These are phyloP conservation scores for Magnusiomyces sp. DNA, from an alignment of 1,139 yeast genomes.

Conservation along the genomic window DNA sequence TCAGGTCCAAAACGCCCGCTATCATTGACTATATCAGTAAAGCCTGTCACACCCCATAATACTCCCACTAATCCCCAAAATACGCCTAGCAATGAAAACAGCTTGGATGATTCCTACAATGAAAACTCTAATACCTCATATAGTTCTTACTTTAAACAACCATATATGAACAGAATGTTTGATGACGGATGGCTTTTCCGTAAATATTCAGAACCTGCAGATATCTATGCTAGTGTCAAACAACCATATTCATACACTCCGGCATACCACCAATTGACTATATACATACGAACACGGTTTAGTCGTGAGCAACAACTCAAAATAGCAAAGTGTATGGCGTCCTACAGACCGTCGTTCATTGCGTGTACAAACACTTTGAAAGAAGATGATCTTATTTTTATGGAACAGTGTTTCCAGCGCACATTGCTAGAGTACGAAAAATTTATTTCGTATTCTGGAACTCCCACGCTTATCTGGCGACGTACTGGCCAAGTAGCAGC, in stretches of 20 bases:
- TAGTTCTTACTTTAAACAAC: neutral
- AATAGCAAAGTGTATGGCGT: conserved; percentile 84
- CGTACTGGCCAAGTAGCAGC: conserved; percentile 91
- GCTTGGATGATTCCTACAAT: neutral
- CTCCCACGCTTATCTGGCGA: conserved; percentile 93
- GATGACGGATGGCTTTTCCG: conserved; percentile 7
- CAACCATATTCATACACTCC: conserved; percentile 81
- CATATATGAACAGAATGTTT: neutral
- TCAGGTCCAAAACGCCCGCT: conserved; percentile 11
- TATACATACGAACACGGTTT: conserved; percentile 65
- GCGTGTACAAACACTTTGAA: conserved; percentile 85
- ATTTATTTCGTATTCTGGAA: conserved; percentile 74
- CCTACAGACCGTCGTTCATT: conserved; percentile 82
- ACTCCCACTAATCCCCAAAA: neutral
- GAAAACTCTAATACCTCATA: neutral
- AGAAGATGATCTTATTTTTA: conserved; percentile 83
- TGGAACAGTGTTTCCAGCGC: conserved; percentile 92
- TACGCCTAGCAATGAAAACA: neutral
- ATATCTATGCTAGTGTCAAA: conserved; percentile 24
- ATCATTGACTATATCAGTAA: conserved; percentile 11
- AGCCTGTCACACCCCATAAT: neutral
- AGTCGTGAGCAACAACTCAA: conserved; percentile 63
- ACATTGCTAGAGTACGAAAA: conserved; percentile 80
- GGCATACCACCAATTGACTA: conserved; percentile 75
- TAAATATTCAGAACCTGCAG: conserved; percentile 22